phyloP scores from a whole-genome alignment of 2,329 filamentous ascomycete species.

The Diaporthe eres region DNA sequence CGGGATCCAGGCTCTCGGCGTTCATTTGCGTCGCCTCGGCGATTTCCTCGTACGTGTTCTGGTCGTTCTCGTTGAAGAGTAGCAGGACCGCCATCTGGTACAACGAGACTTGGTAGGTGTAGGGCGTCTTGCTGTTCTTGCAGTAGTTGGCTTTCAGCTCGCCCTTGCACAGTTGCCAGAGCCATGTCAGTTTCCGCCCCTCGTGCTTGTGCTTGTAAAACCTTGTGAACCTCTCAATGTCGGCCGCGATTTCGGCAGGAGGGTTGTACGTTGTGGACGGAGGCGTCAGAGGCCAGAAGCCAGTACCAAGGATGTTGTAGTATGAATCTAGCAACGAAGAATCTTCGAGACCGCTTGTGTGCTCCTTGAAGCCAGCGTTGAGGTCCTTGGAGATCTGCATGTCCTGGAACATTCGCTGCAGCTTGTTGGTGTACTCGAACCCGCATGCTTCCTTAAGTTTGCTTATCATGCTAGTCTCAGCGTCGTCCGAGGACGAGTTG shows the following conservation, averaged over 20 bases:
- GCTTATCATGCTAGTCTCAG: constrained; percentile 99
- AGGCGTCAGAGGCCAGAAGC: constrained; percentile 94
- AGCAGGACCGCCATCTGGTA: constrained; percentile 98
- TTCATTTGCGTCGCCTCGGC: constrained; percentile 83
- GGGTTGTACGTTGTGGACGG: constrained; percentile 91
- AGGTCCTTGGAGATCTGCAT: constrained; percentile 99
- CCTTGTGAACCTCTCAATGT: constrained; percentile 88
- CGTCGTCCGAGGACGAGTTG: constrained; percentile 95
- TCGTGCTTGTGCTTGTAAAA: constrained; percentile 98
- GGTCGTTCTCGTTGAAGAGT: constrained; percentile 93
- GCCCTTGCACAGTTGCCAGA: constrained; percentile 98
- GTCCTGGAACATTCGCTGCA: constrained; percentile 99
- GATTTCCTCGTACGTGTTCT: constrained; percentile 89
- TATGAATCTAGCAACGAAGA: constrained; percentile 85
- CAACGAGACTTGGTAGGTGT: constrained; percentile 96
- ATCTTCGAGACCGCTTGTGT: constrained; percentile 74
- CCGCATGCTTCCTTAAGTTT: constrained; percentile 99
- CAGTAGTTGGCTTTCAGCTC: constrained; percentile 95
- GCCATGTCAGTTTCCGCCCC: constrained; percentile 95
- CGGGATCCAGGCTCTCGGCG: constrained; percentile 87
- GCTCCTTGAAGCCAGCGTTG: constrained; percentile 89
- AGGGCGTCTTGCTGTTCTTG: constrained; percentile 89
- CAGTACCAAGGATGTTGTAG: constrained; percentile 94
- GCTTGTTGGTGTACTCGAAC: constrained; percentile 99
- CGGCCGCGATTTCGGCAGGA: constrained; percentile 85